Evolutionary conservation across 1,284 basidiomycete species (phyloP).

Genomic region (Cryptococcus sp.): DNA sequence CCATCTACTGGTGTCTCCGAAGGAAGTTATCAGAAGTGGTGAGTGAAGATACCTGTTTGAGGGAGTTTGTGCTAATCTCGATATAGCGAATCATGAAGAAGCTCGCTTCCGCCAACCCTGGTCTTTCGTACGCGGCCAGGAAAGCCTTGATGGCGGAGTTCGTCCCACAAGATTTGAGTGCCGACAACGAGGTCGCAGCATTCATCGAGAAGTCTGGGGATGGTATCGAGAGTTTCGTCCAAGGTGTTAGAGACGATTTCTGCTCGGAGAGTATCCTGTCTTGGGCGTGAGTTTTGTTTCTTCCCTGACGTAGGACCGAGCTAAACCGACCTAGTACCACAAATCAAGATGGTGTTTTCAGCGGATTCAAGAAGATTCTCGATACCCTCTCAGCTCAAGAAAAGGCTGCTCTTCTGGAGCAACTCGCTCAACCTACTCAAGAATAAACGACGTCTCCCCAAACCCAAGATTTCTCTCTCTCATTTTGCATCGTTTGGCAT

Average conservation of each 20-base stretch:
- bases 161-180: conserved; percentile 30
- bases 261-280: conserved; percentile 37
- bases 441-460: too few relatives aligned
- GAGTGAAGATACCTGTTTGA: conserved; percentile 5
- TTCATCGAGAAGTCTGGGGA: conserved; percentile 44
- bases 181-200: conserved; percentile 41
- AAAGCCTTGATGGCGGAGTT: conserved; percentile 37
- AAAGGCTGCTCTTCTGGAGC: conserved; percentile 57
- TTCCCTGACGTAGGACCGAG: not conserved
- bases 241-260: conserved; percentile 36
- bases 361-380: conserved; percentile 40
- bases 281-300: conserved; percentile 33
- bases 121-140: conserved; percentile 41
- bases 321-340: conserved; percentile 7
- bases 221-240: conserved; percentile 32
- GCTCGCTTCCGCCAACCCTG: conserved; percentile 44
- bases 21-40: conserved; percentile 52
- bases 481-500: too few relatives aligned
- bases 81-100: conserved; percentile 45
- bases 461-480: too few relatives aligned
- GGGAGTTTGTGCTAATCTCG: not conserved
- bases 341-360: conserved; percentile 42
- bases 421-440: conserved; percentile 10
- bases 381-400: conserved; percentile 70
- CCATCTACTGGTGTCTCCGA: conserved; percentile 94